A percentile compares a stretch with the other conserved stretches of the same genome.
phyloP scores from a whole-genome alignment of 2,329 filamentous ascomycete genomes.

The Epichloe gansuensis region DNA sequence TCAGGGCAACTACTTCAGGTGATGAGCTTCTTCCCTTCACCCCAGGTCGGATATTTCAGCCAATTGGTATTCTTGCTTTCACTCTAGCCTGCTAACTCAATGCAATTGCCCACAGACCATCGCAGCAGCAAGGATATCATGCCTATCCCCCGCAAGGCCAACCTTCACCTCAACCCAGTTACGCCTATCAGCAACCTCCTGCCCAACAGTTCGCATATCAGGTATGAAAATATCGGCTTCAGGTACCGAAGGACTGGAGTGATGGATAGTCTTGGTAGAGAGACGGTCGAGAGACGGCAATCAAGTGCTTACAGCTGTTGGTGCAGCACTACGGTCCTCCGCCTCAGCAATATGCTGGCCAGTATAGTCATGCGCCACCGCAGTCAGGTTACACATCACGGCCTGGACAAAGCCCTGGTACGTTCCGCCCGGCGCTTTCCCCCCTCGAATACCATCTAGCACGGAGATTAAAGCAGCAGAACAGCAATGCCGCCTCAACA shows the following conservation, averaged over 20 bases:
- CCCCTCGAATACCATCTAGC: background rate
- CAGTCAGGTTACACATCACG: constrained; percentile 35
- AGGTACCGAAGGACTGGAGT: constrained; percentile 18
- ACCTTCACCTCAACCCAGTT: constrained; percentile 36
- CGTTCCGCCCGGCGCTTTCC: background rate
- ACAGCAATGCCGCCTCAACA: constrained; percentile 4
- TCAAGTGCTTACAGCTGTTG: background rate
- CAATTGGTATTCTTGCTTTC: background rate
- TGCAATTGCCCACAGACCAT: constrained; percentile 1
- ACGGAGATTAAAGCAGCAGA: background rate
- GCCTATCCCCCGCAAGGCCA: constrained; percentile 34
- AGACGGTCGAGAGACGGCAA: background rate
- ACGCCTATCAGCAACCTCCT: constrained; percentile 29
- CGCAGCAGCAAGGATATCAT: constrained; percentile 9
- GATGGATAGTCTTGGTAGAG: background rate
- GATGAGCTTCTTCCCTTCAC: background rate
- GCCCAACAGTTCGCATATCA: constrained; percentile 29
- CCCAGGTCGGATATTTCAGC: too few relatives aligned
- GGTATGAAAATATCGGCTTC: constrained; percentile 10
- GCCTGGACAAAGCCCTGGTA: constrained; percentile 29
- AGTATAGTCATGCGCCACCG: constrained; percentile 19
- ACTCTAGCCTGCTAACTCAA: background rate
- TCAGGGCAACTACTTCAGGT: constrained; percentile 19
- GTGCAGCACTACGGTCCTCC: constrained; percentile 18
- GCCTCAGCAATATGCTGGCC: constrained; percentile 19